Percentiles rank a stretch among this genome's conserved stretches.
phyloP scores from a whole-genome alignment of 2,329 filamentous ascomycete genomes.

The Colletotrichum gloeosporioides region DNA sequence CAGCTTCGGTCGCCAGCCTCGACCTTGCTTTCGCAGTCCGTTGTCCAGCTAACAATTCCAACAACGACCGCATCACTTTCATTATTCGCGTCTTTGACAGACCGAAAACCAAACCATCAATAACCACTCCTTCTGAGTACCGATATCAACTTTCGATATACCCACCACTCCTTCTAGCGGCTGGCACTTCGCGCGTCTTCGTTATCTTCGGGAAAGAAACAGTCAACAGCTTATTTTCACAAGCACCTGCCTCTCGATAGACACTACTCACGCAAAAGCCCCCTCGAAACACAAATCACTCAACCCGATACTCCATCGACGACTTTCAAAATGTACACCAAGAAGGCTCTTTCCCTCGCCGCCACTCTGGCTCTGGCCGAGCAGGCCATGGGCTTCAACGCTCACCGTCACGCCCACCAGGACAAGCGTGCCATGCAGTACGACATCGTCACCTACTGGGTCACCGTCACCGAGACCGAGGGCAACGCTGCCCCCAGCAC shows the following conservation, averaged over 20 bases:
- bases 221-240: background rate
- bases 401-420: slow-evolving; percentile 46
- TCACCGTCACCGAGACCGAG: slow-evolving; percentile 47
- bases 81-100: slow-evolving; percentile 60
- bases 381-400: slow-evolving; percentile 47
- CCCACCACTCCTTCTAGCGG: slow-evolving; percentile 18
- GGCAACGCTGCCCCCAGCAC: slow-evolving; percentile 24
- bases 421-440: slow-evolving; percentile 39
- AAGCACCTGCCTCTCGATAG: background rate
- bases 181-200: background rate
- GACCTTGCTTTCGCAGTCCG: slow-evolving; percentile 14
- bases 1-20: slow-evolving; percentile 26
- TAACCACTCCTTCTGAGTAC: slow-evolving; percentile 20
- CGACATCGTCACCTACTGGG: slow-evolving; percentile 40
- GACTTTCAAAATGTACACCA: slow-evolving; percentile 45
- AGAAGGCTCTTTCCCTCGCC: slow-evolving; percentile 43
- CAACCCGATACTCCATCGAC: slow-evolving; percentile 14
- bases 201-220: background rate
- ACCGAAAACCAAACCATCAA: slow-evolving; percentile 30
- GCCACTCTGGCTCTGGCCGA: slow-evolving; percentile 49
- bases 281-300: background rate
- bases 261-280: slow-evolving; percentile 8
- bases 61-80: slow-evolving; percentile 41
- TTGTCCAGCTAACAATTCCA: slow-evolving; percentile 24
- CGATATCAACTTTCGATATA: background rate